These are phyloP conservation scores for Adiantum capillusveneris DNA, from an alignment of 75 land plant species.

Conservation along the genomic window DNA sequence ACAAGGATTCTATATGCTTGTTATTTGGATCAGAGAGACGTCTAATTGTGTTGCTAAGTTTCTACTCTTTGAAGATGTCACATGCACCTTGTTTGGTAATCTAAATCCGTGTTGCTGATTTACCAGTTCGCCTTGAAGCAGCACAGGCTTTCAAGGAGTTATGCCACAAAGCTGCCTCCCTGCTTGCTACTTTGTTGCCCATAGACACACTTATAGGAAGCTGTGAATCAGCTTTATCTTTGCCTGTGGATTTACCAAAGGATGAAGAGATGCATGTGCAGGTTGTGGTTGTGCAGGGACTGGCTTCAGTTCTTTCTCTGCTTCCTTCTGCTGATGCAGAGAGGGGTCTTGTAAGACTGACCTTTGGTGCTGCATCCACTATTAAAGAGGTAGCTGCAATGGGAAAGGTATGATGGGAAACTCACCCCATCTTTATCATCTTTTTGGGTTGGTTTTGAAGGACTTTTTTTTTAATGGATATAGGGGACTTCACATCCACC, in stretches of 20 bases:
- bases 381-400: conserved; percentile 8
- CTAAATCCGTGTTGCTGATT: not conserved
- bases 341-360: conserved; percentile 1
- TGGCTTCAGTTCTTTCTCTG: conserved; percentile 18
- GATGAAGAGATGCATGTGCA: conserved; percentile 8
- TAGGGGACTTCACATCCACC: conserved; percentile 5
- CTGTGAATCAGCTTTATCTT: conserved; percentile 18
- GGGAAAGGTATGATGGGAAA: not conserved
- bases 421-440: not conserved
- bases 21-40: too few species aligned
- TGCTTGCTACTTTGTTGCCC: conserved; percentile 6
- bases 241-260: conserved; percentile 4
- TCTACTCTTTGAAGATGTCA: too few species aligned
- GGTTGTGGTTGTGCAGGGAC: conserved; percentile 17
- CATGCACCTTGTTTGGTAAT: too few species aligned
- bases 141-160: conserved; percentile 12
- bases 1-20: not conserved
- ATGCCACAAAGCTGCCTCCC: conserved; percentile 13
- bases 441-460: not conserved
- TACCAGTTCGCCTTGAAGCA: conserved; percentile 12
- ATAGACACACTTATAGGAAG: conserved; percentile 13
- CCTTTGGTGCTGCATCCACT: conserved; percentile 7
- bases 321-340: conserved; percentile 15
- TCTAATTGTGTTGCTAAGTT: too few species aligned
- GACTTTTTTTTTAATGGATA: not conserved